Percentiles rank a stretch among this genome's conserved stretches.
phyloP scores from a whole-genome alignment of 1,284 basidiomycete genomes.

The Albatrellus sp. region DNA sequence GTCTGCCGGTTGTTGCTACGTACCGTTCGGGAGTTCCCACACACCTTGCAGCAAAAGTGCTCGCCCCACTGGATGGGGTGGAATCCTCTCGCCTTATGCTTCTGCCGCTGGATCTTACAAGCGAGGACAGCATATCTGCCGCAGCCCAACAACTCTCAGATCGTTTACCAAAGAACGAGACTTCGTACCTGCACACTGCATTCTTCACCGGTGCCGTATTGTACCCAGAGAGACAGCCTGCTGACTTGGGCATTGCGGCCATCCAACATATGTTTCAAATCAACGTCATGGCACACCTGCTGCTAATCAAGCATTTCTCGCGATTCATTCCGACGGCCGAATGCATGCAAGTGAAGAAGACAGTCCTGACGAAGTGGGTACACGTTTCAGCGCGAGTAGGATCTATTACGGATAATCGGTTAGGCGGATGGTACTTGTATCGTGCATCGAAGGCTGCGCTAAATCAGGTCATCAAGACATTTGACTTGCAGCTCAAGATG shows the following conservation, averaged over 20 bases:
- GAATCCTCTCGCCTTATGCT: constrained; percentile 34
- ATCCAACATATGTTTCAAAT: constrained; percentile 38
- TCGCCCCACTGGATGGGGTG: constrained; percentile 28
- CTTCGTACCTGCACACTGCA: constrained; percentile 36
- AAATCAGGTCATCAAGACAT: constrained; percentile 61
- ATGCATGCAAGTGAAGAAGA: constrained; percentile 8
- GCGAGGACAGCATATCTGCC: constrained; percentile 34
- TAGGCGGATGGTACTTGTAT: constrained; percentile 67
- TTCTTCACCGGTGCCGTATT: constrained; percentile 47
- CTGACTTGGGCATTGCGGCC: constrained; percentile 33
- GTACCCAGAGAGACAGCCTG: constrained; percentile 42
- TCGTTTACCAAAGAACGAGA: constrained; percentile 19
- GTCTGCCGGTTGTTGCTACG: constrained; percentile 41
- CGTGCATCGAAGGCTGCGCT: constrained; percentile 65
- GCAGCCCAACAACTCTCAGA: constrained; percentile 31
- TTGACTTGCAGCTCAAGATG: constrained; percentile 50
- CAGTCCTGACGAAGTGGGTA: constrained; percentile 38
- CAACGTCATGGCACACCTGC: constrained; percentile 49
- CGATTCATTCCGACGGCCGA: constrained; percentile 33
- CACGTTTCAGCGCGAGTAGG: constrained; percentile 54
- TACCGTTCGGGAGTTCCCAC: constrained; percentile 29
- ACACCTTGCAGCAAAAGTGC: constrained; percentile 27
- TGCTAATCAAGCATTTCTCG: constrained; percentile 51
- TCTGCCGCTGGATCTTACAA: constrained; percentile 36
- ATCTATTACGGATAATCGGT: constrained; percentile 47